Evolutionary conservation across 805 yeast genomes (phyloP).

Genomic region (Lachancea nothofagi): DNA sequence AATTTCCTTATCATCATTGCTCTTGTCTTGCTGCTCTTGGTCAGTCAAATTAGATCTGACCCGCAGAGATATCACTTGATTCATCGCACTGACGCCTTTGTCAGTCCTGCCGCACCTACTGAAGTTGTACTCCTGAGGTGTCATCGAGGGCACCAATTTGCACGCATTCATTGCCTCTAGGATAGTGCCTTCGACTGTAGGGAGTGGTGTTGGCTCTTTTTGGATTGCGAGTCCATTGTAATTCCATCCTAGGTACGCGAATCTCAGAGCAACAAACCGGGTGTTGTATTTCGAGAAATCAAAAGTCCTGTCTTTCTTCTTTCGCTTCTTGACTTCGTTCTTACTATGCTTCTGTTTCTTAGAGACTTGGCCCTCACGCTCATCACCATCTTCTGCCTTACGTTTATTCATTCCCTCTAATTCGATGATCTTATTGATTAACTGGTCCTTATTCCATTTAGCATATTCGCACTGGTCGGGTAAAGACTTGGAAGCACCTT

Average conservation of each 20-base stretch:
- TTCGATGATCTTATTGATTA: conserved; percentile 50
- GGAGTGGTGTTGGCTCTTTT: conserved; percentile 65
- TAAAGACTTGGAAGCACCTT: conserved; percentile 1
- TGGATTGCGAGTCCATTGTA: conserved; percentile 89
- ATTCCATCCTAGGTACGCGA: conserved; percentile 91
- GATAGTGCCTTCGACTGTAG: conserved; percentile 79
- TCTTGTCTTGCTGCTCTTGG: conserved; percentile 56
- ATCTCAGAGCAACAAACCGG: conserved; percentile 71
- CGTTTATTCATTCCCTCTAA: conserved; percentile 40
- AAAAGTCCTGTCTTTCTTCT: conserved; percentile 41
- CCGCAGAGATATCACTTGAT: conserved; percentile 79
- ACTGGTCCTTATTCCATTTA: conserved; percentile 60
- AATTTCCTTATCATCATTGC: conserved; percentile 60
- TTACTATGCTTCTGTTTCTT: conserved; percentile 10
- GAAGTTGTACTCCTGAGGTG: conserved; percentile 61
- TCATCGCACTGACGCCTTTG: conserved; percentile 94
- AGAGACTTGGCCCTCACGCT: conserved; percentile 1
- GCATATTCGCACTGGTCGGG: conserved; percentile 38
- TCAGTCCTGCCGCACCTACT: conserved; percentile 95
- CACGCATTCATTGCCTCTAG: conserved; percentile 66
- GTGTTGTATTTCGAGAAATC: conserved; percentile 60
- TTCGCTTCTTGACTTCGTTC: conserved; percentile 15
- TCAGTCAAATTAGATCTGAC: conserved; percentile 62
- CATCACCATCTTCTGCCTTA: conserved; percentile 3
- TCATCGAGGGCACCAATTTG: conserved; percentile 54